Evolutionary conservation across 179 eudicot genomes (phyloP), one percentile per base, ranked within the genome.

Genomic region (Drosera spatulata): DNA sequence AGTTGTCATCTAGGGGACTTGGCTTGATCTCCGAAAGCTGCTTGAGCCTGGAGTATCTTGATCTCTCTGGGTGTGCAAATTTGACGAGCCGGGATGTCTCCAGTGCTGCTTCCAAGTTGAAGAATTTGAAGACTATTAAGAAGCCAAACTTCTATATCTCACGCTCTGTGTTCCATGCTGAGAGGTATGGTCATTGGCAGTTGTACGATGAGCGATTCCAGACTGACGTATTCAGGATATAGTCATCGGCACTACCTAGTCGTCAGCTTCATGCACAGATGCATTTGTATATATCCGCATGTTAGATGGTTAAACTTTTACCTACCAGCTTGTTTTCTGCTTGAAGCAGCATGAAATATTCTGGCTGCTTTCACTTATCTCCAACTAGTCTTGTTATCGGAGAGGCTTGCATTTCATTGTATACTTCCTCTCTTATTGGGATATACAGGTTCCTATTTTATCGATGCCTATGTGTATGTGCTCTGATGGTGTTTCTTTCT

Each of bases 121-220:
- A 77, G 81, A 73, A 71, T 8, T 65, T 93, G 95, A 80, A 77
- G 69, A 61, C 41, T 6, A 62, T 93, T 58, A 82, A 73, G 83
- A 84, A 79, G 77, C 96, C 96, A 3, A 84, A 88, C 67, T 89
- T 82, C 65, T 86, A 84, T 62, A 84, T 88, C 39, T 96, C 98
- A 2, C 80, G 95, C 63, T 76, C 89, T 1, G 81, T 70, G 37
- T 84, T 66, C 61, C 90, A 86, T 51, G 69, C 84, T 0, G 96
- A 93, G 68, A 75, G 96, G 71, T 89, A 89, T 63, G 95, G 95
- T 9, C 96, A 89, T 73, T 89, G 96, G 96, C 67, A 61, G 41
- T 69, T 93, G 82, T 93, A 93, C 57, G 96, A 89, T 71, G 96
- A 88, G 44, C 79, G 95, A 43, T 93, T 89, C 72, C 88, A 93